These are phyloP conservation scores for Symbiodinium natans DNA, from an alignment of 73 alveolate genomes.

Conservation along the genomic window DNA sequence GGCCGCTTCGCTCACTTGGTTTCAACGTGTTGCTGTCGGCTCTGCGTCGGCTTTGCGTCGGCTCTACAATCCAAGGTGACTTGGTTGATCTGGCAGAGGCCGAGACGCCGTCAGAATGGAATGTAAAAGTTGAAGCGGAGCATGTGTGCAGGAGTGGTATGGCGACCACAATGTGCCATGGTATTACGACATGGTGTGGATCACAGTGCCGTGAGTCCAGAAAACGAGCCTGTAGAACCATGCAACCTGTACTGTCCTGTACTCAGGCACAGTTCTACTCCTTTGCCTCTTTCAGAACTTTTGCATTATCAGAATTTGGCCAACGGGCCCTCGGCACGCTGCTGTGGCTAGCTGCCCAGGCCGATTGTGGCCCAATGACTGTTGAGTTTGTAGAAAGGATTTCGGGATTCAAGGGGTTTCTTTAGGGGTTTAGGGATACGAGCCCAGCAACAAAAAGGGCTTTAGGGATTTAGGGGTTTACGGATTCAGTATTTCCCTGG, in stretches of 20 bases:
- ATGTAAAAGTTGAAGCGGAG: not conserved
- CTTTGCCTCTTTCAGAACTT: slow-evolving; percentile 78
- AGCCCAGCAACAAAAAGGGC: too few relatives aligned
- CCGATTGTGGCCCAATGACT: too few relatives aligned
- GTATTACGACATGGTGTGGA: slow-evolving; percentile 54
- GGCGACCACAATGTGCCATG: slow-evolving; percentile 90
- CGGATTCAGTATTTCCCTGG: too few relatives aligned
- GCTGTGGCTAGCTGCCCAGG: slow-evolving; percentile 67
- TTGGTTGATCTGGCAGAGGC: slow-evolving; percentile 81
- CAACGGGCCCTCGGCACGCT: slow-evolving; percentile 85
- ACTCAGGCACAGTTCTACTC: slow-evolving; percentile 78
- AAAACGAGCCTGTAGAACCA: not conserved
- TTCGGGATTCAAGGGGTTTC: too few relatives aligned
- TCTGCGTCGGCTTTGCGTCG: too few relatives aligned
- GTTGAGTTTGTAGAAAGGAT: too few relatives aligned
- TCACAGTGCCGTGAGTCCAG: not conserved
- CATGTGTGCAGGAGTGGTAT: slow-evolving; percentile 59
- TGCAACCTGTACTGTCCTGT: too few relatives aligned
- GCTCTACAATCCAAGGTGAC: slow-evolving; percentile 61
- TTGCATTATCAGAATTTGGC: slow-evolving; percentile 82
- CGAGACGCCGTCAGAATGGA: not conserved
- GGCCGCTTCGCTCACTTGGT: not conserved
- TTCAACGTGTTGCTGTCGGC: not conserved
- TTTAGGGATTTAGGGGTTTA: too few relatives aligned
- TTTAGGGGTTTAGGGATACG: too few relatives aligned